phyloP scores from a whole-genome alignment of 768 basidiomycete species.

The Pleurotus citrinopileatus region DNA sequence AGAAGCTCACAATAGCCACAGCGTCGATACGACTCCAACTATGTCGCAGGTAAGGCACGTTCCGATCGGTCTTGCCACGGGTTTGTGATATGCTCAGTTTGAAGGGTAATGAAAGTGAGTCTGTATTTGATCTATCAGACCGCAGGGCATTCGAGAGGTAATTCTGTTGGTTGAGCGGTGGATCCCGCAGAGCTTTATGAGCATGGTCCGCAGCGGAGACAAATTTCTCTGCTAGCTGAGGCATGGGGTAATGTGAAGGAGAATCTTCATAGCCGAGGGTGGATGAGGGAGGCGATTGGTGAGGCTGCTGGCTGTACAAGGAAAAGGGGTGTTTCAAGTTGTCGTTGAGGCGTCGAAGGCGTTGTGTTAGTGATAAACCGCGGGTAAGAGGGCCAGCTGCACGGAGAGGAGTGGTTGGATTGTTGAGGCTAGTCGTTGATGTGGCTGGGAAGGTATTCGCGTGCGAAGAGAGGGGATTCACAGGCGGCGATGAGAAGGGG shows the following conservation, averaged over 20 bases:
- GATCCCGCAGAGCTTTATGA: slow-evolving; percentile 40
- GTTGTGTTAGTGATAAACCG: slow-evolving; percentile 43
- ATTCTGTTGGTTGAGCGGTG: slow-evolving; percentile 37
- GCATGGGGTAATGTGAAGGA: slow-evolving; percentile 17
- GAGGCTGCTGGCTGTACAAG: slow-evolving; percentile 26
- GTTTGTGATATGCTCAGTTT: slow-evolving; percentile 54
- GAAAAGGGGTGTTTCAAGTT: slow-evolving; percentile 56
- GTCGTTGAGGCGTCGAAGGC: slow-evolving; percentile 39
- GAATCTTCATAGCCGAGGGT: slow-evolving; percentile 12
- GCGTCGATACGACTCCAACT: slow-evolving; percentile 92
- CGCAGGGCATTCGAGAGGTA: slow-evolving; percentile 49
- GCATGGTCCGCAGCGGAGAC: slow-evolving; percentile 27
- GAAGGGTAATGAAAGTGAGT: slow-evolving; percentile 58
- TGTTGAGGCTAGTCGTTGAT: slow-evolving; percentile 22
- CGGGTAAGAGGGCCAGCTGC: slow-evolving; percentile 37
- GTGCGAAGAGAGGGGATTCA: slow-evolving; percentile 14
- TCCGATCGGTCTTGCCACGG: slow-evolving; percentile 55
- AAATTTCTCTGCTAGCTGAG: slow-evolving; percentile 32
- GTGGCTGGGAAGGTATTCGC: slow-evolving; percentile 22
- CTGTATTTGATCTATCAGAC: slow-evolving; percentile 34
- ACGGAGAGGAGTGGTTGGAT: slow-evolving; percentile 14
- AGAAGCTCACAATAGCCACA: slow-evolving; percentile 82
- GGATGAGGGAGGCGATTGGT: slow-evolving; percentile 25
- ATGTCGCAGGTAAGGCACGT: slow-evolving; percentile 87
- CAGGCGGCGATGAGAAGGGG: slow-evolving; percentile 26